Evolutionary conservation across 1,284 basidiomycete species (phyloP).

Genomic region (Mycosarcoma maydis): DNA sequence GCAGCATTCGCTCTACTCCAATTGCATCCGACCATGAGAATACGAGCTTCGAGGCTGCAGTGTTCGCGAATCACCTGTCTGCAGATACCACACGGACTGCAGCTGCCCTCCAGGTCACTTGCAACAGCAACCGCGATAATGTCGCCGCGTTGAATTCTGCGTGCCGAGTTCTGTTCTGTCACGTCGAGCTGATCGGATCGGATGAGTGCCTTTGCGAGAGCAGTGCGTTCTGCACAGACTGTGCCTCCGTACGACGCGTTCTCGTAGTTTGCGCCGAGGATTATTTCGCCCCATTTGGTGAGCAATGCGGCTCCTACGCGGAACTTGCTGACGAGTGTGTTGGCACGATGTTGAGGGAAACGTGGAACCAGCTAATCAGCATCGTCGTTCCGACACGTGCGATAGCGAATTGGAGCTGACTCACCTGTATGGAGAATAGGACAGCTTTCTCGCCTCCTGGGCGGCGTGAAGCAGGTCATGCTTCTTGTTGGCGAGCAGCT

Average conservation of each 20-base stretch:
- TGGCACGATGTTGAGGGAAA: too few species aligned
- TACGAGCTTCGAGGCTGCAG: conserved; percentile 75
- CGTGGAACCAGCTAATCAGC: too few species aligned
- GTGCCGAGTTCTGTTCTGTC: conserved; percentile 20
- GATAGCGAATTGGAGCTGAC: too few species aligned
- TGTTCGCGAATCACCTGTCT: conserved; percentile 91
- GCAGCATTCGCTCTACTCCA: conserved; percentile 69
- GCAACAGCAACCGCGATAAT: conserved; percentile 58
- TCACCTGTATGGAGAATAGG: conserved; percentile 64
- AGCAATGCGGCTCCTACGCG: conserved; percentile 86
- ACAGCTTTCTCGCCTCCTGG: conserved; percentile 52
- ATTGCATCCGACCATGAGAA: conserved; percentile 79
- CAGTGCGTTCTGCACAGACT: conserved; percentile 64
- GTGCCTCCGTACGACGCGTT: conserved; percentile 84
- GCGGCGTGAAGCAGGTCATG: conserved; percentile 51
- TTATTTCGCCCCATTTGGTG: conserved; percentile 75
- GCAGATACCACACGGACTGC: conserved; percentile 80
- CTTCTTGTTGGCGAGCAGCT: conserved; percentile 43
- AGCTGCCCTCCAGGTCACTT: conserved; percentile 52
- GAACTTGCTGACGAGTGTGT: conserved; percentile 78
- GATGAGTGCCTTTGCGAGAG: conserved; percentile 53
- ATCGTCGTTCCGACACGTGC: too few species aligned
- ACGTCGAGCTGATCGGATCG: conserved; percentile 29
- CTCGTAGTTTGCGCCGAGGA: conserved; percentile 87
- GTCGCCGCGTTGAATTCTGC: conserved; percentile 42